These are phyloP conservation scores for Hymenoscyphus repandus DNA, from an alignment of 2,329 filamentous ascomycete genomes.

Conservation along the genomic window DNA sequence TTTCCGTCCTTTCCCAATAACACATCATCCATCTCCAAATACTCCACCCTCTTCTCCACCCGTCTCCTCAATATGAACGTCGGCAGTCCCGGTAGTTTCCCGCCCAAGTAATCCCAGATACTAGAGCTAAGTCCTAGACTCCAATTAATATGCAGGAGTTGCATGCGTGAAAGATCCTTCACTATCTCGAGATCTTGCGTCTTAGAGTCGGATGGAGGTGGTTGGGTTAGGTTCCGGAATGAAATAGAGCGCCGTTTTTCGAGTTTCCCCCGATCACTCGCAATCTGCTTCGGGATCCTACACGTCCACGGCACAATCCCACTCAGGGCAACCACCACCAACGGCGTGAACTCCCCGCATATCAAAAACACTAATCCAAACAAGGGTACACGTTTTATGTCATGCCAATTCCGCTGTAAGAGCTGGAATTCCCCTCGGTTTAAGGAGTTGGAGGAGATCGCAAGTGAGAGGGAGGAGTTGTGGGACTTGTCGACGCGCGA, in stretches of 20 bases:
- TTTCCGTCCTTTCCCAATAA: slow-evolving; percentile 57
- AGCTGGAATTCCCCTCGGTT: slow-evolving; percentile 69
- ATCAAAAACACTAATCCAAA: slow-evolving; percentile 72
- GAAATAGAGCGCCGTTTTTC: slow-evolving; percentile 47
- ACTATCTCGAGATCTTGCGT: slow-evolving; percentile 12
- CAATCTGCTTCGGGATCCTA: slow-evolving; percentile 71
- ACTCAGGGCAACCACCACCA: slow-evolving; percentile 69
- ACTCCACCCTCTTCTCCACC: slow-evolving; percentile 51
- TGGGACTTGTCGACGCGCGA: slow-evolving; percentile 41
- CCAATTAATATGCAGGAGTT: slow-evolving; percentile 37
- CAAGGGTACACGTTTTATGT: slow-evolving; percentile 70
- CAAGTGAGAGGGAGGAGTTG: slow-evolving; percentile 31
- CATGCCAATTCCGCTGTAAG: slow-evolving; percentile 60
- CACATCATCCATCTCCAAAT: slow-evolving; percentile 65
- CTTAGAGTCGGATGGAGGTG: slow-evolving; percentile 7
- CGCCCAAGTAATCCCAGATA: slow-evolving; percentile 40
- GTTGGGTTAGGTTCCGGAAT: slow-evolving; percentile 38
- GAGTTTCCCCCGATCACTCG: slow-evolving; percentile 46
- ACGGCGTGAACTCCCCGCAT: slow-evolving; percentile 80
- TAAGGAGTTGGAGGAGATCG: slow-evolving; percentile 34
- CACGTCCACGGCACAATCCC: slow-evolving; percentile 74
- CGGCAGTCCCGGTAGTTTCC: slow-evolving; percentile 33
- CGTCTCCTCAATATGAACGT: slow-evolving; percentile 47
- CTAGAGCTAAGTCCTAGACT: slow-evolving; percentile 37
- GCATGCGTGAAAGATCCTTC: slow-evolving; percentile 32